A percentile compares a stretch with the other conserved stretches of the same genome.
Evolutionary conservation across 2,329 filamentous ascomycete genomes (phyloP).

Genomic region (Trichoderma atroviride): DNA sequence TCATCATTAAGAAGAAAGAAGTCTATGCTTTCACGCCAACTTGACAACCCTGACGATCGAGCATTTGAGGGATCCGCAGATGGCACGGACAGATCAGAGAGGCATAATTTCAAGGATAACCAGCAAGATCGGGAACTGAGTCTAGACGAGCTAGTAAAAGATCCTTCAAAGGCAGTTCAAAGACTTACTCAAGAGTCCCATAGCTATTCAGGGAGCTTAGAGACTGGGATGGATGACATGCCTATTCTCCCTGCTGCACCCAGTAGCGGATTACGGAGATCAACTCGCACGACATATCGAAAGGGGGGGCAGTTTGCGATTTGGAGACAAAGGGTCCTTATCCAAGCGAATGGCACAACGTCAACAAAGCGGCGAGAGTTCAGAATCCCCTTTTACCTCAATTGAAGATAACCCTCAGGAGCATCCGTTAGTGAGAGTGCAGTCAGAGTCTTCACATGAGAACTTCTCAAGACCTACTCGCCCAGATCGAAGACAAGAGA

Average conservation of each 20-base stretch:
- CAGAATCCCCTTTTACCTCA: conserved; percentile 36
- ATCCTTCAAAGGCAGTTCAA: conserved; percentile 72
- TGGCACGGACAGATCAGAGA: conserved; percentile 77
- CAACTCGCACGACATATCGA: conserved; percentile 88
- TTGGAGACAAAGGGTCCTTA: conserved; percentile 73
- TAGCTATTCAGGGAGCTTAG: conserved; percentile 46
- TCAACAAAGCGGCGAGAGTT: conserved; percentile 59
- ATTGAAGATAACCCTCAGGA: conserved; percentile 52
- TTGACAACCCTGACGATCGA: conserved; percentile 69
- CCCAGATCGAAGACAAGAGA: conserved; percentile 49
- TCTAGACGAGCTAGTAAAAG: conserved; percentile 80
- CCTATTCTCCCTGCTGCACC: conserved; percentile 81
- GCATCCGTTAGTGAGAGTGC: conserved; percentile 61
- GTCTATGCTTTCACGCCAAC: conserved; percentile 91
- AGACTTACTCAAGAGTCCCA: conserved; percentile 64
- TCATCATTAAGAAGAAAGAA: conserved; percentile 79
- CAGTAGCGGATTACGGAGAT: conserved; percentile 80
- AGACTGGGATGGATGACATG: conserved; percentile 66
- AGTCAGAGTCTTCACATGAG: conserved; percentile 68
- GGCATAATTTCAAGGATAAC: conserved; percentile 66
- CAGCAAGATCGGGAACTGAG: conserved; percentile 63
- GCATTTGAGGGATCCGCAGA: conserved; percentile 72
- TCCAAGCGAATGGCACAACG: conserved; percentile 70
- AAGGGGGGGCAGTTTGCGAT: conserved; percentile 82
- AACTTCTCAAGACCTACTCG: conserved; percentile 64